Percentiles rank a stretch among this genome's conserved stretches.
Conservation (phyloP, 768 basidiomycete genomes). For the Rhodosporidiobolus odoratus region DNA sequence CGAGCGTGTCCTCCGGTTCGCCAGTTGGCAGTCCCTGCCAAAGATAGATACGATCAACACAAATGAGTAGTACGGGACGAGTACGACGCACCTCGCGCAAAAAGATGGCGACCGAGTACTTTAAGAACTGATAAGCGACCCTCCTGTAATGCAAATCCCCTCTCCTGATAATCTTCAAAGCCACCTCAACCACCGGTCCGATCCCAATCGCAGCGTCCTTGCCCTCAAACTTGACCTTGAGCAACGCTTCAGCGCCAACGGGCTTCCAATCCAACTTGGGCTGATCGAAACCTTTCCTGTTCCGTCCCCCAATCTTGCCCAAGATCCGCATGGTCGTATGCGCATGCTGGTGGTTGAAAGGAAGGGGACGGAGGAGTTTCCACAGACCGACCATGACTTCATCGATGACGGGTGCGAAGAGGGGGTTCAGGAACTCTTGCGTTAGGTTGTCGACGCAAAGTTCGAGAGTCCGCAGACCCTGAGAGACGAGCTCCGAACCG, state of each 20-base stretch:
- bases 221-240: conserved; percentile 68
- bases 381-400: conserved; percentile 94
- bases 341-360: conserved; percentile 75
- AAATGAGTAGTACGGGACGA: not conserved
- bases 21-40: conserved; percentile 64
- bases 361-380: conserved; percentile 80
- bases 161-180: conserved; percentile 59
- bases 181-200: conserved; percentile 60
- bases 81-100: conserved; percentile 63
- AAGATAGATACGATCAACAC: not conserved
- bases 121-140: conserved; percentile 53
- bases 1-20: conserved; percentile 69
- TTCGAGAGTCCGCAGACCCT: conserved; percentile 91
- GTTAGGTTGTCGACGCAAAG: conserved; percentile 99
- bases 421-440: conserved; percentile 94
- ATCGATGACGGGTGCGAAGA: conserved; percentile 80
- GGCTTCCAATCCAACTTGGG: conserved; percentile 67
- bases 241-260: conserved; percentile 64
- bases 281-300: conserved; percentile 74
- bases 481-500: conserved; percentile 80
- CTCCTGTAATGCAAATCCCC: conserved; percentile 47
- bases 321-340: conserved; percentile 93
- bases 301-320: conserved; percentile 91
- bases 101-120: conserved; percentile 64
- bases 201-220: conserved; percentile 62